Evolutionary conservation across 116 monocot genomes (phyloP).

Genomic region (Iris pallida): DNA sequence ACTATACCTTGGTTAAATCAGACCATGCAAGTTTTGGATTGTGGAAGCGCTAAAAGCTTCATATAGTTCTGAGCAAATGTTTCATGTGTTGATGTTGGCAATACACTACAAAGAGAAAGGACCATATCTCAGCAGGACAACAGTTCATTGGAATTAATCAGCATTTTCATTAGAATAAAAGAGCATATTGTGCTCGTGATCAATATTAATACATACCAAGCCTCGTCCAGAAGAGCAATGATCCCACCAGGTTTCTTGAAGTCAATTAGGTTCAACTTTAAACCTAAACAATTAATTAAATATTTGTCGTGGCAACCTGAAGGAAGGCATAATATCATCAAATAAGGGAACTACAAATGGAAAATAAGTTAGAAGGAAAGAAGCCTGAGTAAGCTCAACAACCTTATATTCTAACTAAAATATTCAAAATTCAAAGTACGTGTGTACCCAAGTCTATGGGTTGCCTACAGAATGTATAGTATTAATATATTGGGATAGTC

Average conservation of each 20-base stretch:
- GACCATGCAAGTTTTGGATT: neutral
- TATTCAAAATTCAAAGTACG: no score
- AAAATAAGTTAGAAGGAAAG: no score
- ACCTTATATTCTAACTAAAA: no score
- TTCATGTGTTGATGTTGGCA: constrained; percentile 70
- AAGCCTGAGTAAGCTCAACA: no score
- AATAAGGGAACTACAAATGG: no score
- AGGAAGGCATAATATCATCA: no score
- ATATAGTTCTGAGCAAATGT: constrained; percentile 60
- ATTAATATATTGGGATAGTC: no score
- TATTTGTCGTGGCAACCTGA: no score
- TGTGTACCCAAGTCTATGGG: no score
- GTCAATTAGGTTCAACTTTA: neutral
- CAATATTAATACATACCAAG: constrained; percentile 42
- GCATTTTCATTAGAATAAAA: neutral
- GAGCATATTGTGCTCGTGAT: neutral
- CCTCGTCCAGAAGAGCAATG: constrained; percentile 70
- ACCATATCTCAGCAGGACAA: neutral
- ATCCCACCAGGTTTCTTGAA: constrained; percentile 68
- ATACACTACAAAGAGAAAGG: constrained; percentile 33
- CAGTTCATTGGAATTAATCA: neutral
- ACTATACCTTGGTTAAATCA: neutral
- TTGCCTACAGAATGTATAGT: no score
- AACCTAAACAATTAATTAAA: no score
- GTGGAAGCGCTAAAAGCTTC: constrained; percentile 51